These are phyloP conservation scores for Dendrobium chrysotoxum DNA, from an alignment of 106 monocot species.

Conservation along the genomic window DNA sequence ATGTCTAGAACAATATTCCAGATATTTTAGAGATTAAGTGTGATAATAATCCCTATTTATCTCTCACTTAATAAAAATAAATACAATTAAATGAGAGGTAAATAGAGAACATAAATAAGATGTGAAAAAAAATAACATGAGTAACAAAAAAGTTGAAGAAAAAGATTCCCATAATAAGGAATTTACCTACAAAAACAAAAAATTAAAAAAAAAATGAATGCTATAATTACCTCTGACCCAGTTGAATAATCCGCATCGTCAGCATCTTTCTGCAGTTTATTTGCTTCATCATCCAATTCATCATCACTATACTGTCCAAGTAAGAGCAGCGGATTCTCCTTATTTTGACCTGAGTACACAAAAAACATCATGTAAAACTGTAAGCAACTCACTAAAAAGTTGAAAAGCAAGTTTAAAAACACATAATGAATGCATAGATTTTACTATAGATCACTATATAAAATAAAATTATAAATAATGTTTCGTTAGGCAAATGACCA, in stretches of 20 bases:
- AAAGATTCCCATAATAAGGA: not conserved
- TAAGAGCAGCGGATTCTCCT: slow-evolving; percentile 78
- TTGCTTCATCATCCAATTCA: slow-evolving; percentile 53
- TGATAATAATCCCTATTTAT: not conserved
- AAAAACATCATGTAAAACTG: slow-evolving; percentile 18
- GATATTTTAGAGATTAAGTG: not conserved
- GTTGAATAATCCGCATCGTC: slow-evolving; percentile 21
- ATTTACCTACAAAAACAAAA: not conserved
- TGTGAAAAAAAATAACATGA: not conserved
- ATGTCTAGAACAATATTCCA: not conserved
- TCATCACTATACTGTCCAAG: slow-evolving; percentile 99
- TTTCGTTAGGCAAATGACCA: slow-evolving; percentile 6
- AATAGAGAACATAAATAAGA: not conserved
- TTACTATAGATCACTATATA: slow-evolving; percentile 3
- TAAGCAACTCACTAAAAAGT: slow-evolving; percentile 3
- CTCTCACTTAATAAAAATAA: not conserved
- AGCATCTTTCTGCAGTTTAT: slow-evolving; percentile 23
- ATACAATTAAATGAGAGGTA: not conserved
- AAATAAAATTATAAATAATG: not conserved
- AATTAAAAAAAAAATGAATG: not conserved
- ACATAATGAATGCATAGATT: not conserved
- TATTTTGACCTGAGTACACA: slow-evolving; percentile 54
- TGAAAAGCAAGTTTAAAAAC: not conserved
- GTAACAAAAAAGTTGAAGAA: not conserved
- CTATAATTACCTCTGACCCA: slow-evolving; percentile 2